Evolutionary conservation across 2,329 filamentous ascomycete species (phyloP), one percentile per base, ranked within the genome.

Genomic region (Leptographium galeiforme): DNA sequence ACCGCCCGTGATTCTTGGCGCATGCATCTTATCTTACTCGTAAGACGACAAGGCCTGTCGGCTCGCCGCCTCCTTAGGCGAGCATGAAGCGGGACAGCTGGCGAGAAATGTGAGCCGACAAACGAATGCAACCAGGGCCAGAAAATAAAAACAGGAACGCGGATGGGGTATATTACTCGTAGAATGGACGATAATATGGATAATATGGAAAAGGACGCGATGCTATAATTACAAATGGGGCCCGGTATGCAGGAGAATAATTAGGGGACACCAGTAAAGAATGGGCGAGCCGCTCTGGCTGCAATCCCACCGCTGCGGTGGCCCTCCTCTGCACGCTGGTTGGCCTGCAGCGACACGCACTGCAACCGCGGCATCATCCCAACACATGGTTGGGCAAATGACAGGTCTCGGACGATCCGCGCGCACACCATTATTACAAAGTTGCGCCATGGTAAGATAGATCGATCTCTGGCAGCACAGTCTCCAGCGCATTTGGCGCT

Each of bases 401-500:
- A 50, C 48, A 50, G 48, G 48, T 50, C 25, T 50, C 48, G 14
- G 48, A 12, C 38, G 48, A 50, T 50, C 36, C 48, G 48, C 38
- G 25, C 25, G 34, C 18, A n/a, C 18, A 19, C 19, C 25, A 45
- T 25, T 25, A 25, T 5, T n/a, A n/a, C n/a, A n/a, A 5, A 25
- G 25, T 25, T 25, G 25, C 25, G 25, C 39, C 39, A 41, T 13
- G 34, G 8, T 36, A 36, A 13, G 34, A 8, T 36, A 41, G 48
- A 50, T 50, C 48, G 48, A 50, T 50, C 48, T 32, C 44, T 46
- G 30, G 44, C n/a, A 38, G 30, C 13, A 47, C 30, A 13, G 32
- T 33, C 44, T 47, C 30, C 32, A 47, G 25, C 32, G 44, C 44
- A 40, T 25, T 13, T 49, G 34, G 19, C 48, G 48, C 34, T 40